Conservation (phyloP, 2,329 filamentous ascomycete genomes). For the Plenodomus lindquistii region DNA sequence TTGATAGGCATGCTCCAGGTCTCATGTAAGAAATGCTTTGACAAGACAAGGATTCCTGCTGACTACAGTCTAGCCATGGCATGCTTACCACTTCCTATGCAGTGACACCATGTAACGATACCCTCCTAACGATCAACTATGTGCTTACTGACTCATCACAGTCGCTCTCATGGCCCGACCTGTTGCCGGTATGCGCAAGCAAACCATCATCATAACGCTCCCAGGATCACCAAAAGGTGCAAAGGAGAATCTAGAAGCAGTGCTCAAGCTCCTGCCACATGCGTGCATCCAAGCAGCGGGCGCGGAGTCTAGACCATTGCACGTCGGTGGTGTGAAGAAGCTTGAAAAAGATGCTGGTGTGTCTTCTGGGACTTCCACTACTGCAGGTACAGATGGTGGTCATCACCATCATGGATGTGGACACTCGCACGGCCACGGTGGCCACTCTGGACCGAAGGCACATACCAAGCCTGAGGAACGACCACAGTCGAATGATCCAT, state of each 20-base stretch:
- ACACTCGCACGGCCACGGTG: conserved; percentile 59
- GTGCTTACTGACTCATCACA: conserved; percentile 44
- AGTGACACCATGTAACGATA: conserved; percentile 81
- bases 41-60: conserved; percentile 5
- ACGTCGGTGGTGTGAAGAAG: conserved; percentile 79
- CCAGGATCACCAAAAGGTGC: conserved; percentile 96
- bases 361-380: conserved; percentile 16
- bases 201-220: conserved; percentile 81
- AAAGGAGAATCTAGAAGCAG: conserved; percentile 85
- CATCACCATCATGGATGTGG: conserved; percentile 52
- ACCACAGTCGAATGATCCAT: conserved; percentile 62
- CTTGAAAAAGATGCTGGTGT: conserved; percentile 79
- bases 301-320: conserved; percentile 76
- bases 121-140: neutral
- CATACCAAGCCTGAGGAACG: conserved; percentile 70
- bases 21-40: conserved; percentile 63
- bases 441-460: conserved; percentile 58
- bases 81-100: conserved; percentile 85
- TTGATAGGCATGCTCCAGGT: conserved; percentile 85
- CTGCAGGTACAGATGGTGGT: conserved; percentile 29
- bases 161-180: conserved; percentile 97
- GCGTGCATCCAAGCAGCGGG: conserved; percentile 90
- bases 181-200: conserved; percentile 82
- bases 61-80: conserved; percentile 63
- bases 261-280: conserved; percentile 89